Base-by-base conservation (phyloP, 257 asterid genomes). In the Jacaranda mimosifolia region DNA sequence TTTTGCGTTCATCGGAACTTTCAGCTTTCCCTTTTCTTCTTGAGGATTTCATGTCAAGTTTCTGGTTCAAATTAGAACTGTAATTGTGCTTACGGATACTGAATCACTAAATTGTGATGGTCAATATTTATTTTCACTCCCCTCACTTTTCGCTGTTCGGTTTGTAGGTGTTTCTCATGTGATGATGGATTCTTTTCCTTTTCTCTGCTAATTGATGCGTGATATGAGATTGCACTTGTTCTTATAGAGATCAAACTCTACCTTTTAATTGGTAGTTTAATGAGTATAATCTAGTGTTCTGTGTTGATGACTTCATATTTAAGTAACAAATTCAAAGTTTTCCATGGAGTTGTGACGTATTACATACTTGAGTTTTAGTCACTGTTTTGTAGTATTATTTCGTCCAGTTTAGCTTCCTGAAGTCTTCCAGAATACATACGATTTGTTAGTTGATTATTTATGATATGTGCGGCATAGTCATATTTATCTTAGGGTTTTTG, bases 1-100 rank as follows among this genome's bases (percentile, higher is more conserved):
- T 70, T 63, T 12, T n/a, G 18, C 53, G 58, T 75, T 21, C 42
- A 70, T 66, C 49, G 7, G 69, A 46, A 45, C 42, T 19, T 26
- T 55, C 2, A 26, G 2, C 10, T 14, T 8, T 19, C 65, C 51
- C 63, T 63, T 66, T 57, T 66, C 17, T 66, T 45, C 55, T 65
- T 56, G 38, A 46, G 75, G 55, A 45, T 66, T 49, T 13, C 32
- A 46, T 21, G 1, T 52, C 15, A 62, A 38, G 35, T 38, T 74
- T 64, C 21, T 43, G 63, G 42, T 53, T 66, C 36, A 6, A 11
- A 26, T 66, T 55, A 36, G 63, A 40, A 19, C 52, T 48, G 10
- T 3, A 21, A 51, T 32, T 69, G 40, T 58, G 71, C 55, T 52
- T 48, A 21, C 52, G 68, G 32, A 10, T 60, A 15, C 26, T 17